These are phyloP conservation scores for Recurvomyces mirabilis DNA, from an alignment of 495 filamentous ascomycete species.

Conservation along the genomic window DNA sequence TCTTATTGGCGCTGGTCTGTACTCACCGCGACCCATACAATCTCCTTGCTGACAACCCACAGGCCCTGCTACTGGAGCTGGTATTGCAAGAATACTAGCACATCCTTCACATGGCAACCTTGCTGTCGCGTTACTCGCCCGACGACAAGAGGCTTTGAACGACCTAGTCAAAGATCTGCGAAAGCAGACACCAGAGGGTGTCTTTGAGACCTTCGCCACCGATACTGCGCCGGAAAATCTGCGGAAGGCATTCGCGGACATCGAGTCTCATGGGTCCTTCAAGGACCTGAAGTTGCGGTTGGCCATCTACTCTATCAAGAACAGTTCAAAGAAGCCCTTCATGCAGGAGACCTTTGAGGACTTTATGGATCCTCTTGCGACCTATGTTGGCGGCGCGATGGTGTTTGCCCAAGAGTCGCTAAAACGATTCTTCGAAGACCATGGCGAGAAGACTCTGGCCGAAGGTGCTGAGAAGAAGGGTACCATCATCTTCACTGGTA, in stretches of 20 bases:
- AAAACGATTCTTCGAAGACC: conserved; percentile 35
- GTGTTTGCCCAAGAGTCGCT: conserved; percentile 36
- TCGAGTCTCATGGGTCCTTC: conserved; percentile 34
- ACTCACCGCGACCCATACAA: no score
- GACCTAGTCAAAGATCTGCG: conserved; percentile 28
- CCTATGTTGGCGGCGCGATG: conserved; percentile 39
- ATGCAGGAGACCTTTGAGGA: conserved; percentile 36
- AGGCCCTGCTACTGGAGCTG: conserved; percentile 27
- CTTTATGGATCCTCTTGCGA: conserved; percentile 33
- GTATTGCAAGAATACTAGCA: conserved; percentile 39
- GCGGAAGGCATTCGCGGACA: conserved; percentile 31
- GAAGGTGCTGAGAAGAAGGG: conserved; percentile 37
- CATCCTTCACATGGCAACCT: conserved; percentile 37
- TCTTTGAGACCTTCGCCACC: conserved; percentile 38
- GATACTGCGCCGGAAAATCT: conserved; percentile 34
- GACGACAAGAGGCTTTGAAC: conserved; percentile 31
- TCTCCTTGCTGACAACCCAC: no score
- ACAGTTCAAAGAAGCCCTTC: conserved; percentile 37
- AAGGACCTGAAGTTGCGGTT: conserved; percentile 33
- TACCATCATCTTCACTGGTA: conserved; percentile 40
- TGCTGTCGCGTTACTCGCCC: conserved; percentile 38
- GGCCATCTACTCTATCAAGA: conserved; percentile 39
- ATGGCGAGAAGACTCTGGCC: conserved; percentile 29
- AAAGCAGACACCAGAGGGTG: conserved; percentile 28
- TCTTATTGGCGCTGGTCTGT: conserved; percentile 36